These are phyloP conservation scores for Xylaria digitata DNA, from an alignment of 2,329 filamentous ascomycete species.

Conservation along the genomic window DNA sequence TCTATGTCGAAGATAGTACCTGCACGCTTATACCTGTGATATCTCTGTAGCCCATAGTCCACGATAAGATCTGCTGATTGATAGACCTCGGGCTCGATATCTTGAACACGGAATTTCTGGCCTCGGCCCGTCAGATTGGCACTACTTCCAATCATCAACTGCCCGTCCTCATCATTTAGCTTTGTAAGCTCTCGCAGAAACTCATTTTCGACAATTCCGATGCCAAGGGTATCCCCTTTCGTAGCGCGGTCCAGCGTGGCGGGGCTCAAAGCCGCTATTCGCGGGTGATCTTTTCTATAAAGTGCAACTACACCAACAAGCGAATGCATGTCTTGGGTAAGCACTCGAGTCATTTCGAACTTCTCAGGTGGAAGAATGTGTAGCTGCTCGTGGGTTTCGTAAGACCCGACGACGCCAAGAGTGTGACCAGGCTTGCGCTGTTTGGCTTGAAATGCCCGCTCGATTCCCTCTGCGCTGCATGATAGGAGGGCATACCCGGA, in stretches of 20 bases:
- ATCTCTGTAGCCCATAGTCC: conserved; percentile 30
- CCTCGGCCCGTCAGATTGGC: conserved; percentile 28
- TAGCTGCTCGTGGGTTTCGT: conserved; percentile 16
- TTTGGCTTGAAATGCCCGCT: conserved; percentile 29
- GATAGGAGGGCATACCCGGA: conserved; percentile 25
- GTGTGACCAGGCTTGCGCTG: conserved; percentile 26
- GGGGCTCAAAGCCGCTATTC: conserved; percentile 1
- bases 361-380: conserved; percentile 27
- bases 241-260: conserved; percentile 15
- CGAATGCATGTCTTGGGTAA: conserved; percentile 22
- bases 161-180: conserved; percentile 27
- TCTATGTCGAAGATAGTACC: conserved; percentile 27
- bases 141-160: conserved; percentile 29
- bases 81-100: conserved; percentile 25
- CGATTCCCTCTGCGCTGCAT: conserved; percentile 26
- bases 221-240: conserved; percentile 26
- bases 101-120: conserved; percentile 22
- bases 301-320: conserved; percentile 20
- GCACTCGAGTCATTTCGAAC: conserved; percentile 27
- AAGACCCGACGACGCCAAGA: conserved; percentile 25
- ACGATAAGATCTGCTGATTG: conserved; percentile 24
- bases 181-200: conserved; percentile 27
- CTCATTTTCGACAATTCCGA: conserved; percentile 17
- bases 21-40: conserved; percentile 20
- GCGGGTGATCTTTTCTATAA: conserved; percentile 20